Conservation (phyloP, 345 rosid species). For the Conringia planisiliqua region DNA sequence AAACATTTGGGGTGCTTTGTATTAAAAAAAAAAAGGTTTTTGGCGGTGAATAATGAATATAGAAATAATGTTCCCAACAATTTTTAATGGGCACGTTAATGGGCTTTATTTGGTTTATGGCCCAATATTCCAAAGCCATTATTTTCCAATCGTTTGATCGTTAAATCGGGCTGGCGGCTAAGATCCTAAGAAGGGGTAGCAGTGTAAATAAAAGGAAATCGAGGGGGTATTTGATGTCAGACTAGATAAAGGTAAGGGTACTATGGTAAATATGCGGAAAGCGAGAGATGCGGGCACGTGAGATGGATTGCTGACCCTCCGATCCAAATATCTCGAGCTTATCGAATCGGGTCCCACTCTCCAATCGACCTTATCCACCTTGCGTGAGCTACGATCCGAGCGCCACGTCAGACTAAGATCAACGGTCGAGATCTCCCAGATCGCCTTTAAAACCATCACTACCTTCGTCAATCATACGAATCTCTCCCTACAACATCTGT, state of each 20-base stretch:
- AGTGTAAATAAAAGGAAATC: slow-evolving; percentile 12
- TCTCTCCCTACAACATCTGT: slow-evolving; percentile 38
- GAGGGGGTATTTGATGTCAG: background rate
- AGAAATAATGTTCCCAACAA: background rate
- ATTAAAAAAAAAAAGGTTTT: background rate
- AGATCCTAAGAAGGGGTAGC: background rate
- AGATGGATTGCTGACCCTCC: slow-evolving; percentile 22
- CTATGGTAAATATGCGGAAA: background rate
- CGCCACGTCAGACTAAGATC: slow-evolving; percentile 38
- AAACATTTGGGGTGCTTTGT: slow-evolving; percentile 20
- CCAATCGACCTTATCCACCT: slow-evolving; percentile 51
- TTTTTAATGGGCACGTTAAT: background rate
- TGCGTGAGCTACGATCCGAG: slow-evolving; percentile 38
- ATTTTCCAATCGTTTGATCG: background rate
- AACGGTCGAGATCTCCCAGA: slow-evolving; percentile 38
- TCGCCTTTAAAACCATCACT: slow-evolving; percentile 16
- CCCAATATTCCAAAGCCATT: background rate
- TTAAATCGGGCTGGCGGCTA: slow-evolving; percentile 25
- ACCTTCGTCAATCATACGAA: background rate
- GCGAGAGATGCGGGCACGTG: slow-evolving; percentile 34
- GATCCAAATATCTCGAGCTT: slow-evolving; percentile 23
- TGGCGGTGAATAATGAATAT: background rate
- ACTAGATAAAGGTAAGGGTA: slow-evolving; percentile 25
- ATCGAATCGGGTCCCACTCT: slow-evolving; percentile 39
- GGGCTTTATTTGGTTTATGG: background rate